Base-by-base conservation (phyloP, 1,139 yeast genomes). In the Blastobotrys buckinghamii region DNA sequence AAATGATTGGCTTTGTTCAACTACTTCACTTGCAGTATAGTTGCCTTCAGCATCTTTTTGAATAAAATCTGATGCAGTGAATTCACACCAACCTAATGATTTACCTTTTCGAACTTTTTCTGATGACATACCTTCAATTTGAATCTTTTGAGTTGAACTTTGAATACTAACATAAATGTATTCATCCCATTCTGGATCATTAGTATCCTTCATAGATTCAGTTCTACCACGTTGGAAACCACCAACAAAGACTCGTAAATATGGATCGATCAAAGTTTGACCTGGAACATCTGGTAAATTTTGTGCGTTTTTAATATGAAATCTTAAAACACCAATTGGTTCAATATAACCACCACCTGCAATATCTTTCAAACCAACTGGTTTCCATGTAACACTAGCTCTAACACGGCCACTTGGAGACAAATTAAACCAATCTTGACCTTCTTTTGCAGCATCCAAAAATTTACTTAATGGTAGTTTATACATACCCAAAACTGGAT, bases 231-330 rank as follows among this genome's bases (percentile, higher is more conserved):
- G 80, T 58, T 79, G 81, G 60, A 79, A 74, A 47, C 92, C 92
- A 62, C 88, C 89, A 41, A 88, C 76, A 62, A 88, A 69, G 13
- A 90, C 73, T 61, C 96, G 81, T 16, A 82, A 80, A 63, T 92
- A 92, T 39, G 99, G 98, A 67, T 92, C 97, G 63, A 89, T 81
- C 61, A 82, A 86, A 52, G 97, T 97, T 52, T 92, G 76, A 50
- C 80, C 82, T 65, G 90, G 97, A 68, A 89, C 75, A 67, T 92
- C 92, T 53, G 85, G 78, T 61, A 92, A 76, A 53, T 81, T 83
- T 51, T 75, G 77, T 40, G 94, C 97, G 54, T 76, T 77, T 58
- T 78, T 78, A 53, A 92, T 67, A 57, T 81, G 77, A 48, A 92
- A 74, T 62, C 97, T 81, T 13, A 90, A 75, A 36, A 84, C 94